These are phyloP conservation scores for Periconia macrospinosa DNA, from an alignment of 2,329 filamentous ascomycete genomes.

Conservation along the genomic window DNA sequence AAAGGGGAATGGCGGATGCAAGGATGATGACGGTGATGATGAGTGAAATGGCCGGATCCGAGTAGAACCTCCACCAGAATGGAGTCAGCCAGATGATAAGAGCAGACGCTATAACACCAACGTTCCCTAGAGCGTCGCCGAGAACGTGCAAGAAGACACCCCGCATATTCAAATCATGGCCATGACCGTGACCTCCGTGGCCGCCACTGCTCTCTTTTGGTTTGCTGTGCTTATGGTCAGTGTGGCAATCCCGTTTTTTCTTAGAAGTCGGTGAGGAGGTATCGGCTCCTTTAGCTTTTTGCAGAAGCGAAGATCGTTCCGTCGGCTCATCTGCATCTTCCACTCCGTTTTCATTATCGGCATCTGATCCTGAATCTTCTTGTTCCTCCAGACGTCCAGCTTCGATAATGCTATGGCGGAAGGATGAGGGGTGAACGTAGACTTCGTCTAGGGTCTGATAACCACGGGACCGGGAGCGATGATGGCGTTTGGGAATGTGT, in stretches of 20 bases:
- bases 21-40: constrained; percentile 83
- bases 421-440: constrained; percentile 84
- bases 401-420: constrained; percentile 89
- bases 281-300: constrained; percentile 31
- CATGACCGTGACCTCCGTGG: constrained; percentile 68
- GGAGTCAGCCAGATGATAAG: constrained; percentile 89
- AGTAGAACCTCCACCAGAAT: constrained; percentile 80
- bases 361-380: constrained; percentile 57
- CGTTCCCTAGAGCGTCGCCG: constrained; percentile 82
- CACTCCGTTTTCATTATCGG: constrained; percentile 57
- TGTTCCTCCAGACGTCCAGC: constrained; percentile 67
- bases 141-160: constrained; percentile 71
- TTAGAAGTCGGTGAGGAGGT: constrained; percentile 22
- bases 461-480: constrained; percentile 59
- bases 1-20: constrained; percentile 75
- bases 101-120: constrained; percentile 81
- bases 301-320: constrained; percentile 40
- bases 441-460: constrained; percentile 67
- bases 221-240: constrained; percentile 78
- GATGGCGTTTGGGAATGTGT: constrained; percentile 56
- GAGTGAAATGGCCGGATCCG: constrained; percentile 88
- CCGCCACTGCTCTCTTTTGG: constrained; percentile 63
- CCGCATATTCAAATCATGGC: constrained; percentile 87
- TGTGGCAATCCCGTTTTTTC: constrained; percentile 52
- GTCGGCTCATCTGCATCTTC: constrained; percentile 44